A percentile compares a stretch with the other conserved stretches of the same genome.
Conservation (phyloP, 176 grass and related monocot species). For the Pontederia crassipes region DNA sequence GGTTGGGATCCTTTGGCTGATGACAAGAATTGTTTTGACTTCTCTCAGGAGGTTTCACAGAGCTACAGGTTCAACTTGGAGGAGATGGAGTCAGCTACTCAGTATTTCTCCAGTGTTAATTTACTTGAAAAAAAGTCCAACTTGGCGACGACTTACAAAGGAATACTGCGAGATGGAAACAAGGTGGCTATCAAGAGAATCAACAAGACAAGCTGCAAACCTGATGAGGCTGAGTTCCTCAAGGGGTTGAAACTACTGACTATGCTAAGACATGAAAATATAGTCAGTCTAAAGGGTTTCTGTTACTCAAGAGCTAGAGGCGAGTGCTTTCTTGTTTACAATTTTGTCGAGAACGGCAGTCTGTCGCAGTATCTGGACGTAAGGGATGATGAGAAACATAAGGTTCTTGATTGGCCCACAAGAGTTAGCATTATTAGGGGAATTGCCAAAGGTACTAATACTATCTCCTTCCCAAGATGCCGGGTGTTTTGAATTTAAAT, state of each 20-base stretch:
- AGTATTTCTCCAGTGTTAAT: constrained; percentile 84
- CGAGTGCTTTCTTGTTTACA: constrained; percentile 86
- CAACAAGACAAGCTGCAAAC: constrained; percentile 76
- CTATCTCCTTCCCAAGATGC: constrained; percentile 3
- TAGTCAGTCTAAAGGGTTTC: constrained; percentile 61
- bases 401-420: constrained; percentile 55
- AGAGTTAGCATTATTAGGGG: constrained; percentile 86
- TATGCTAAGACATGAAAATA: constrained; percentile 58
- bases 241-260: constrained; percentile 53
- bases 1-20: constrained; percentile 81
- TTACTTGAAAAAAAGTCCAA: constrained; percentile 45
- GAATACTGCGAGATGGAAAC: constrained; percentile 66
- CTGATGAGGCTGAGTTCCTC: constrained; percentile 77
- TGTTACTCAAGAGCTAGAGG: constrained; percentile 80
- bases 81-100: constrained; percentile 85
- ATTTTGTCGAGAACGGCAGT: constrained; percentile 76
- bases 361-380: constrained; percentile 59
- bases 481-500: constrained; percentile 2
- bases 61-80: constrained; percentile 64
- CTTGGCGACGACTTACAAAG: constrained; percentile 48
- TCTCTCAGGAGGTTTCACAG: constrained; percentile 41
- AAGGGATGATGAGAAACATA: constrained; percentile 3
- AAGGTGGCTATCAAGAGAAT: constrained; percentile 60
- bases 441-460: constrained; percentile 67
- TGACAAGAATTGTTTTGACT: constrained; percentile 25